These are phyloP conservation scores for Didymella pinodella DNA, from an alignment of 2,329 filamentous ascomycete species.

Conservation along the genomic window DNA sequence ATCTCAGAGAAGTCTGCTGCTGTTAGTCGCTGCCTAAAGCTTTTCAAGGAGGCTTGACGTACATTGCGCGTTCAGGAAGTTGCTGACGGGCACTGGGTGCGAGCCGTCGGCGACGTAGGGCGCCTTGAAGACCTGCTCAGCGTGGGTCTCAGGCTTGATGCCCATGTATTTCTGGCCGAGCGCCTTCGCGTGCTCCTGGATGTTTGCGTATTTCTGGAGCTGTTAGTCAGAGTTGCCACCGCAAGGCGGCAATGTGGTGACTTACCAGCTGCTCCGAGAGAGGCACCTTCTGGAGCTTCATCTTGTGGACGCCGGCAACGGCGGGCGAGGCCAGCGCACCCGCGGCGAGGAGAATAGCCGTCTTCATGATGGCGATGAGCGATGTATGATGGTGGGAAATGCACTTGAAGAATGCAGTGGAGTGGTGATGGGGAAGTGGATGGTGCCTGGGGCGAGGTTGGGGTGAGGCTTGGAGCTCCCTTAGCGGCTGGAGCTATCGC, in stretches of 20 bases:
- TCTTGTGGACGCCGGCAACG: conserved; percentile 88
- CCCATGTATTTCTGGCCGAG: conserved; percentile 98
- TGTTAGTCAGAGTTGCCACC: conserved; percentile 33
- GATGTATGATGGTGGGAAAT: conserved; percentile 20
- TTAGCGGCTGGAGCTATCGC: conserved; percentile 22
- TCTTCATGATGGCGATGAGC: conserved; percentile 73
- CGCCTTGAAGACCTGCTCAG: conserved; percentile 81
- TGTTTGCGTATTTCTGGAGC: conserved; percentile 73
- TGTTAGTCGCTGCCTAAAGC: conserved; percentile 28
- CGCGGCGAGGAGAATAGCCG: conserved; percentile 77
- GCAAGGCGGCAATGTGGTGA: conserved; percentile 34
- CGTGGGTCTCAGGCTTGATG: conserved; percentile 72
- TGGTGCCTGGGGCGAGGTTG: conserved; percentile 23
- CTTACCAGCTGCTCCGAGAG: conserved; percentile 90
- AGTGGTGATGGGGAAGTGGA: conserved; percentile 18
- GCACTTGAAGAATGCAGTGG: conserved; percentile 26
- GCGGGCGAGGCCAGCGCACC: conserved; percentile 82
- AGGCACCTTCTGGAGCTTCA: conserved; percentile 97
- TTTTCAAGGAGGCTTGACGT: conserved; percentile 53
- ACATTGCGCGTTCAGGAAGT: conserved; percentile 99
- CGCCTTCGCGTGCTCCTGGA: conserved; percentile 80
- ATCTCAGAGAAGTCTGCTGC: conserved; percentile 92
- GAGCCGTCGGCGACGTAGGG: conserved; percentile 69
- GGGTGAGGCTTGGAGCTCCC: conserved; percentile 20
- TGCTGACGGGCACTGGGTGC: conserved; percentile 88